Percentiles rank a stretch among this genome's conserved stretches.
Evolutionary conservation across 1,284 basidiomycete genomes (phyloP).

Genomic region (Phylloboletellus chloephorus): DNA sequence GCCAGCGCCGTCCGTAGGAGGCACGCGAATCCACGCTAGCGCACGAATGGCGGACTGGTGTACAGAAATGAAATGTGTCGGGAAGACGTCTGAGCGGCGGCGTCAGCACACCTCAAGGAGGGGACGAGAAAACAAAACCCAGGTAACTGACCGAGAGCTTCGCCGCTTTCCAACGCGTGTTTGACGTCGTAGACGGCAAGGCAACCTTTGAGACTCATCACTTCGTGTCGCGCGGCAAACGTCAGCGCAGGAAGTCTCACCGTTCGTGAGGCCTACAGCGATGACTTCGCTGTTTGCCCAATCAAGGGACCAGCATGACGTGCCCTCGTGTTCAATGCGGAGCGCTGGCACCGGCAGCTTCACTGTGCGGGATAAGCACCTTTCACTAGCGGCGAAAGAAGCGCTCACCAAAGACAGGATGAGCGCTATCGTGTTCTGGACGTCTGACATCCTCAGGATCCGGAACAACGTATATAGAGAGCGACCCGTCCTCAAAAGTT

Average conservation of each 20-base stretch:
- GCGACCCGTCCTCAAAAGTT: constrained; percentile 77
- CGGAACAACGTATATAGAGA: constrained; percentile 73
- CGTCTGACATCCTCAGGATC: constrained; percentile 53
- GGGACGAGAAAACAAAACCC: background rate
- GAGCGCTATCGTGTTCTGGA: constrained; percentile 22
- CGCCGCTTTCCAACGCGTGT: constrained; percentile 38
- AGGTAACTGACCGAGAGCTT: constrained; percentile 25
- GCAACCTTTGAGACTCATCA: constrained; percentile 46
- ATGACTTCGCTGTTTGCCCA: constrained; percentile 82
- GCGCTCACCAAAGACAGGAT: constrained; percentile 39
- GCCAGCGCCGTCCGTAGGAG: no score
- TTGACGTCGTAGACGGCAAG: constrained; percentile 73
- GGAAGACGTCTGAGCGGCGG: constrained; percentile 40
- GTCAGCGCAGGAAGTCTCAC: constrained; percentile 38
- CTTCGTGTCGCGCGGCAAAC: background rate
- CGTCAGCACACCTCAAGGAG: background rate
- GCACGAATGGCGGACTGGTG: constrained; percentile 79
- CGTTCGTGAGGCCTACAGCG: constrained; percentile 77
- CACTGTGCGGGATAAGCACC: constrained; percentile 38
- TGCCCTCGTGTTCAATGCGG: constrained; percentile 67
- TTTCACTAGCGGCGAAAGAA: background rate
- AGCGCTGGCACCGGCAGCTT: constrained; percentile 57
- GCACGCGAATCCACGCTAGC: constrained; percentile 66
- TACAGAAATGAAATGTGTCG: constrained; percentile 63
- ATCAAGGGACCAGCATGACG: constrained; percentile 69